Base-by-base conservation (phyloP, 2,329 filamentous ascomycete species). In the Botrytis elliptica region DNA sequence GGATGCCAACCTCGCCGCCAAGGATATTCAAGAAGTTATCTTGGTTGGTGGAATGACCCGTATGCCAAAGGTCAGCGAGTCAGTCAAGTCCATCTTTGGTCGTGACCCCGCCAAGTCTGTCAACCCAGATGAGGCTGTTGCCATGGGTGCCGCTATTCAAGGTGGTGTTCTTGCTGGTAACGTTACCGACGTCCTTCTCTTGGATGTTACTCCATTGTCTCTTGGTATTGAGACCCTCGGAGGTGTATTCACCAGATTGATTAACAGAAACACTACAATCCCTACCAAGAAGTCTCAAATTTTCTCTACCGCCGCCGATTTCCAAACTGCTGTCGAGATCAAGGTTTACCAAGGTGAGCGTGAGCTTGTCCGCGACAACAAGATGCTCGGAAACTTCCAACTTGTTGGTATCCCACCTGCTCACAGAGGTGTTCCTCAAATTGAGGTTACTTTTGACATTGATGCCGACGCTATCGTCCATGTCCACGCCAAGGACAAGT, bases 271-370 rank as follows among this genome's bases (percentile, higher is more conserved):
- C 90, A 98, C 95, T 82, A 98, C 95, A 78, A 98, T 98, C 83
- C 95, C 95, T 74, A 98, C 95, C 86, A 98, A 98, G 92, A 98
- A 98, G 88, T 98, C 95, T 20, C 94, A 98, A 87, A 91, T 95
- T 82, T 98, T 98, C 91, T 98, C 95, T 73, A 98, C 95, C 70
- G 95, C 95, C 72, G 95, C 95, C 79, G 95, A 98, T 84, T 97
- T 97, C 93, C 95, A 98, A 89, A 97, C 93, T 77, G 95, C 95
- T 79, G 95, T 98, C 82, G 95, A 98, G 88, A 98, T 98, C 89
- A 98, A 98, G 93, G 95, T 98, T 77, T 98, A 91, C 92, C 95
- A 98, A 91, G 95, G 95, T 88, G 95, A 98, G 90, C 95, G 95
- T 93, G 95, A 98, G 88, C 94, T 98, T 77, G 95, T 98, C 84